These are phyloP conservation scores for Sequoia sempervirens DNA, from an alignment of 75 land plant genomes.

Conservation along the genomic window DNA sequence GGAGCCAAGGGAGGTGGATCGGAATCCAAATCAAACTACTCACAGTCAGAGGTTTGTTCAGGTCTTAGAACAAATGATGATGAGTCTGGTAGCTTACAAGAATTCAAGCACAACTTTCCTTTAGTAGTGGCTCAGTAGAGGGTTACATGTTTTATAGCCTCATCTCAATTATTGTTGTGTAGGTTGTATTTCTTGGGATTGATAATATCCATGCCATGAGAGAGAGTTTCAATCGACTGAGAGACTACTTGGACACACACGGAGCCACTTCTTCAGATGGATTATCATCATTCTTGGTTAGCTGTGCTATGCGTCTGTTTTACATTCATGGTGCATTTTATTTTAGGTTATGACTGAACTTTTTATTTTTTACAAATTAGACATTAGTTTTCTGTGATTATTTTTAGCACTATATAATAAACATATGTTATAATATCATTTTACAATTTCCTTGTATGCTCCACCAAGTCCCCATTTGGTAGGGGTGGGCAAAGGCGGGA, in stretches of 20 bases:
- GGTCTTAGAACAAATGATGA: background rate
- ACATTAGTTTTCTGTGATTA: background rate
- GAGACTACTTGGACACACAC: slow-evolving; percentile 89
- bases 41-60: slow-evolving; percentile 78
- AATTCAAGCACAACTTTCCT: background rate
- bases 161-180: background rate
- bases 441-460: background rate
- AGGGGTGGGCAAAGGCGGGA: background rate
- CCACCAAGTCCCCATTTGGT: background rate
- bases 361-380: background rate
- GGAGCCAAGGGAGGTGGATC: slow-evolving; percentile 99
- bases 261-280: slow-evolving; percentile 96
- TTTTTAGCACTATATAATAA: background rate
- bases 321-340: background rate
- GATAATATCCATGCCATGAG: slow-evolving; percentile 99
- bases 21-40: slow-evolving; percentile 93
- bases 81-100: background rate
- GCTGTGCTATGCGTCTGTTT: slow-evolving; percentile 10
- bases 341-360: background rate
- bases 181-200: slow-evolving; percentile 97
- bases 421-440: background rate
- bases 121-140: background rate
- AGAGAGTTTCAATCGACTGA: slow-evolving; percentile 77
- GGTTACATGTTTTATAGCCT: slow-evolving; percentile 8
- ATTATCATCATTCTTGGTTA: slow-evolving; percentile 86